Evolutionary conservation across 768 basidiomycete genomes (phyloP).

Genomic region (Butyriboletus loyo): DNA sequence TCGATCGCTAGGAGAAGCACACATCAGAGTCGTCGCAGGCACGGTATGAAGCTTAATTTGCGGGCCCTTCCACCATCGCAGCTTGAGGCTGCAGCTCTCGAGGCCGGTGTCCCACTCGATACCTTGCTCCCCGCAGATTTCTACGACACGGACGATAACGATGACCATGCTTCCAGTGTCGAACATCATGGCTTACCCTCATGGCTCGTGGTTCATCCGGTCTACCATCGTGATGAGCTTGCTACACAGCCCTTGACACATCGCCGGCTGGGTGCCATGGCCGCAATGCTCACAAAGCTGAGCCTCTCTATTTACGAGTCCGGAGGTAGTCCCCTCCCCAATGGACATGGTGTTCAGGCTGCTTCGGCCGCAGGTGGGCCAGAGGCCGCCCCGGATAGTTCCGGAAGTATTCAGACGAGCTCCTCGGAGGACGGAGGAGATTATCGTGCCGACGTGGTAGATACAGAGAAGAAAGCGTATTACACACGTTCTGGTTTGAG

Average conservation of each 20-base stretch:
- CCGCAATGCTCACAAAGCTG: constrained; percentile 50
- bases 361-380: neutral
- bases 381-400: neutral
- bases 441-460: constrained; percentile 16
- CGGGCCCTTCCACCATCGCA: constrained; percentile 53
- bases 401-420: constrained; percentile 5
- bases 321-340: constrained; percentile 4
- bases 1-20: constrained; percentile 1
- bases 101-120: constrained; percentile 61
- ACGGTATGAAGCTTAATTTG: constrained; percentile 60
- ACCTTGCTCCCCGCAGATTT: constrained; percentile 45
- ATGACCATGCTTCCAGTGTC: neutral
- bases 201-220: constrained; percentile 21
- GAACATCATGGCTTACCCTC: constrained; percentile 1
- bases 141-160: constrained; percentile 17
- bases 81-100: constrained; percentile 60
- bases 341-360: neutral
- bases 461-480: constrained; percentile 56
- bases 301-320: constrained; percentile 41
- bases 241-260: constrained; percentile 43
- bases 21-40: constrained; percentile 22
- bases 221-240: constrained; percentile 14
- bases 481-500: constrained; percentile 54
- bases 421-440: constrained; percentile 11
- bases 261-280: constrained; percentile 57